Base-by-base conservation (phyloP, 371 early-diverging fungal species). In the Entomophthora muscae region DNA sequence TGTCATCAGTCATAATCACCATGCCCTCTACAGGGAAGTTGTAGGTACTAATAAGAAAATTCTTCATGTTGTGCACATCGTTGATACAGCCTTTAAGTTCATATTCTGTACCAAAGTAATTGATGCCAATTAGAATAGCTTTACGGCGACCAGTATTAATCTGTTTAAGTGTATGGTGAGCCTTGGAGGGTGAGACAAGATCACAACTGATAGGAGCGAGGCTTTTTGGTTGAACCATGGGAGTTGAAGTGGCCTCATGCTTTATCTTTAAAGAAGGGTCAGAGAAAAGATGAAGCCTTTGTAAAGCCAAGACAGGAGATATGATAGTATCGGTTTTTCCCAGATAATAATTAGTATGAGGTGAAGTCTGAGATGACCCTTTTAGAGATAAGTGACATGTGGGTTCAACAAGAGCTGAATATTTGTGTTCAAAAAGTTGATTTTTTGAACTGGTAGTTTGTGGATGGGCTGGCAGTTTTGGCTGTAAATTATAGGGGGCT, bases 111-210 rank as follows among this genome's bases (percentile, higher is more conserved):
- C 83, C 82, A 42, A 76, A 74, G 69, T 95, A 95, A 69, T 95
- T 95, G 71, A 93, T 91, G 52, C 94, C 95, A 56, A 95, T 83
- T 52, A 95, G 71, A 58, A 95, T 71, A 1, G 93, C 95, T 63
- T 81, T 81, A 70, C 85, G 88, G 63, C 81, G 72, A 32, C 84
- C 66, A 31, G 76, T 80, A 72, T 85, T 87, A 67, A n/a, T n/a
- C n/a, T n/a, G n/a, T n/a, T n/a, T n/a, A n/a, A n/a, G n/a, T n/a
- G n/a, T n/a, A n/a, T n/a, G n/a, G n/a, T n/a, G n/a, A n/a, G n/a
- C n/a, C n/a, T 86, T 84, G 12, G 89, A 89, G 0, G 54, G 30
- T 29, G 52, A 51, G 13, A 52, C 27, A 3, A 62, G 3, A 61
- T 61, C 31, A 22, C 33, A 5, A 10, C 42, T 5, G 42, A 10